Conservation (phyloP, 2,329 filamentous ascomycete genomes). For the Fusarium humuli region DNA sequence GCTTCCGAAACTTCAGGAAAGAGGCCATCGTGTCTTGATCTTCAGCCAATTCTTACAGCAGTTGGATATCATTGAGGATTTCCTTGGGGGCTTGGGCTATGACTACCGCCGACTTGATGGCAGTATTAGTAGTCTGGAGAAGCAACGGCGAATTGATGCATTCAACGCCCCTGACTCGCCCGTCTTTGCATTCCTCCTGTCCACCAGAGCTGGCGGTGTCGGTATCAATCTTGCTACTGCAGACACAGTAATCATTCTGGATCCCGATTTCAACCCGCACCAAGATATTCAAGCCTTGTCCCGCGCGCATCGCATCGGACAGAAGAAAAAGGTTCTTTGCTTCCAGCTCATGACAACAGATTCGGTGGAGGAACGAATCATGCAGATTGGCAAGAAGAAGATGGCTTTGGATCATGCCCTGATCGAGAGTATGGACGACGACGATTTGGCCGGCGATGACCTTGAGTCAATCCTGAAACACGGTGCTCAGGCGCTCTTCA, state of each 20-base stretch:
- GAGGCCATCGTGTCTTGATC: slow-evolving; percentile 90
- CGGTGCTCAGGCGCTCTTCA: slow-evolving; percentile 88
- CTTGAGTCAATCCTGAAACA: slow-evolving; percentile 89
- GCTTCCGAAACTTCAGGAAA: slow-evolving; percentile 85
- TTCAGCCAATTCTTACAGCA: slow-evolving; percentile 96
- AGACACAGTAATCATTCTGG: slow-evolving; percentile 97
- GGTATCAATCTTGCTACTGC: slow-evolving; percentile 98
- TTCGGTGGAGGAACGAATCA: slow-evolving; percentile 93
- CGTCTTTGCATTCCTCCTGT: slow-evolving; percentile 91
- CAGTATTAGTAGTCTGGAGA: slow-evolving; percentile 81
- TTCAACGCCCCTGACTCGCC: slow-evolving; percentile 88
- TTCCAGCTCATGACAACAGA: slow-evolving; percentile 93
- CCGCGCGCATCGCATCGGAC: slow-evolving; percentile 93
- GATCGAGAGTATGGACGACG: slow-evolving; percentile 89
- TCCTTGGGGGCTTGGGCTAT: slow-evolving; percentile 80
- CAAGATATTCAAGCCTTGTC: slow-evolving; percentile 97
- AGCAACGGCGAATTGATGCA: slow-evolving; percentile 92
- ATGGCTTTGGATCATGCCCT: slow-evolving; percentile 95
- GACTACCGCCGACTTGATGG: slow-evolving; percentile 87
- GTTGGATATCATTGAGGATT: slow-evolving; percentile 92
- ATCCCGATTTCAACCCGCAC: slow-evolving; percentile 97
- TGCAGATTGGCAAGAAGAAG: slow-evolving; percentile 95
- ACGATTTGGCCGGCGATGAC: slow-evolving; percentile 83
- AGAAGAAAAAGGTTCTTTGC: slow-evolving; percentile 94
- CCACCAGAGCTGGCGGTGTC: slow-evolving; percentile 93